Base-by-base conservation (phyloP, 2,329 filamentous ascomycete genomes). In the Nigrospora oryzae region DNA sequence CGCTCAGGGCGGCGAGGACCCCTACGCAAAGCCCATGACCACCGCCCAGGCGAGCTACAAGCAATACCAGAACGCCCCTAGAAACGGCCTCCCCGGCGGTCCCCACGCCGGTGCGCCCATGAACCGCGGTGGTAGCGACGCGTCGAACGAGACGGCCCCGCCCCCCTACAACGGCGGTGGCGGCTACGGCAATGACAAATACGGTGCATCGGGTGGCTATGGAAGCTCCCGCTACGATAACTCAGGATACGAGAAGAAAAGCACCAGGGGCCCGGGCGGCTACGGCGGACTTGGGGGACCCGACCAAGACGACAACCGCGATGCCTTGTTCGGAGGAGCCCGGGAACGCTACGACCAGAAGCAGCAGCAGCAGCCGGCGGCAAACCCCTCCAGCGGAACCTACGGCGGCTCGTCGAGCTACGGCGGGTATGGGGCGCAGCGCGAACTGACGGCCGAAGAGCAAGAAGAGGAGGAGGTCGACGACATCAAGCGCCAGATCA, bases 391-490 rank as follows among this genome's bases (percentile, higher is more conserved):
- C 16, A 49, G 54, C 7, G 51, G 49, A 11, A 19, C 23, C 19
- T 45, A 51, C 16, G 53, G 45, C 39, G 56, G 53, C 30, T 33
- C 28, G 12, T 40, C 37, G n/a, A 52, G 53, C 15, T 74, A 71
- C 46, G 75, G 70, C 23, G 75, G 73, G 28, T 81, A 81, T 50
- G 77, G 86, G 43, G 81, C 84, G 46, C 76, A 86, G 47, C 79
- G 87, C 40, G 80, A 95, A 62, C 68, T 95, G 52, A 95, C 88
- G 0, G 88, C 83, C 1, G 89, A 96, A 53, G 79, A 80, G 73
- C 68, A 88, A 60, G 88, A 95, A 46, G 69, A 77, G 68, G 66
- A 83, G 51, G 83, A 93, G 48, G 77, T 90, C 12, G 73, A 81
- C 47, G 79, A 80, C 0, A 81, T 84, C 15, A 89, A 89, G 62